Evolutionary conservation across 1,284 basidiomycete species (phyloP), one percentile per base, ranked within the genome.

Genomic region (Takashimella tepidaria): DNA sequence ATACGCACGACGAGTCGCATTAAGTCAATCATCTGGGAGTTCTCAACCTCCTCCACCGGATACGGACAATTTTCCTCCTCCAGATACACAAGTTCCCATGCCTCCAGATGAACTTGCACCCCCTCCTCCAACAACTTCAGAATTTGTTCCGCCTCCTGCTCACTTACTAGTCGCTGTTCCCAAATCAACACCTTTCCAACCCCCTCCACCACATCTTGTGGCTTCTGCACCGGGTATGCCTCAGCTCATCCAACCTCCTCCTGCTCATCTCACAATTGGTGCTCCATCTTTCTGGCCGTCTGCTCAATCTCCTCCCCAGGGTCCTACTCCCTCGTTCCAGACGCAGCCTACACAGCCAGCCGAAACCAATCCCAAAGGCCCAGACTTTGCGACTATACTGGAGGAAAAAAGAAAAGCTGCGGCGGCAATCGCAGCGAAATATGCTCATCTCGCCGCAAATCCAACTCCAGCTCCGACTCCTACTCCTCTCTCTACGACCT

Each of bases 351-450:
- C n/a, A n/a, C n/a, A n/a, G n/a, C n/a, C n/a, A n/a, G n/a, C n/a
- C n/a, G n/a, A n/a, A n/a, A n/a, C n/a, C n/a, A n/a, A n/a, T n/a
- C 41, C 49, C 24, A 16, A 16, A 37, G 31, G 31, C 8, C 31
- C 31, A 37, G 31, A 16, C 31, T 37, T 37, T 37, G 31, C 31
- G 16, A 16, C 31, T 8, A 8, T 37, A 8, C 16, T 24, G 19
- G 77, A 79, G 50, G 78, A 77, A 42, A 85, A 81, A 63, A 82
- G 82, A 22, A 84, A 86, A 57, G 85, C 86, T 11, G 89, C 89
- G 0, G 87, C 86, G 25, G 87, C 85, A 24, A 87, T 92, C 46
- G 88, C 89, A 6, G 70, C 70, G 24, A 69, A 70, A 51, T 65
- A 69, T 43, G 57, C 54, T n/a, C 54, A 50, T 23, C 53, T 70